Evolutionary conservation across 192 early-diverging fungal genomes (phyloP), one percentile per base, ranked within the genome.

Genomic region (Backusella luteola): DNA sequence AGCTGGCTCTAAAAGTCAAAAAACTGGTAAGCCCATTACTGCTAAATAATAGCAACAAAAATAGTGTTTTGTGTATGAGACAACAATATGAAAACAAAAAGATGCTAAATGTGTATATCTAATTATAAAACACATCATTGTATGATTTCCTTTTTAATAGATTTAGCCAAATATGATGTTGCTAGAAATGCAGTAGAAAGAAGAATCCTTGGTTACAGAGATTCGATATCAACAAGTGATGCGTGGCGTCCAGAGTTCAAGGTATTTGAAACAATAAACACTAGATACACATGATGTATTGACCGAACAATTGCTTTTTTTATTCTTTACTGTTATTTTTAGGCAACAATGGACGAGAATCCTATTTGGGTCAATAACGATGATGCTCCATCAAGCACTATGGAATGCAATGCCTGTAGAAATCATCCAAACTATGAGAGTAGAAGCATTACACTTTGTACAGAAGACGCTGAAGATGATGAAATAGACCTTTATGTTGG

Each of bases 201-300:
- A 41, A 34, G 73, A 38, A 39, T 74, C 36, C 23, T 66, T 12
- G 34, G 73, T 21, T 74, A 74, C 59, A 34, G 34, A 63, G 73
- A 74, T 74, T 74, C 73, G 6, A 41, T 74, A 35, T 34, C 63
- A 66, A 74, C 73, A 42, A 74, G 73, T 63, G 73, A 74, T 74
- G 56, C 29, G n/a, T 74, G 73, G 73, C 23, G 32, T 23, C 23
- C 36, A 15, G 6, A 34, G 12, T 74, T 74, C 38, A 74, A 74
- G 56, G 73, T 74, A 66, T 41, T 32, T 46, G 56, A 63, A 63
- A 63, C 56, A 63, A 14, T 56, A 56, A 56, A 56, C 53, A 56
- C 53, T 56, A 23, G n/a, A 56, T 56, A 56, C 53, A 56, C 53
- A 56, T 56, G 53, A 56, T 56, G 19, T 56, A 23, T 23, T 53